Percentiles rank a stretch among this genome's conserved stretches.
Evolutionary conservation across 1,284 basidiomycete genomes (phyloP).

Genomic region (Cryptococcus floricola): DNA sequence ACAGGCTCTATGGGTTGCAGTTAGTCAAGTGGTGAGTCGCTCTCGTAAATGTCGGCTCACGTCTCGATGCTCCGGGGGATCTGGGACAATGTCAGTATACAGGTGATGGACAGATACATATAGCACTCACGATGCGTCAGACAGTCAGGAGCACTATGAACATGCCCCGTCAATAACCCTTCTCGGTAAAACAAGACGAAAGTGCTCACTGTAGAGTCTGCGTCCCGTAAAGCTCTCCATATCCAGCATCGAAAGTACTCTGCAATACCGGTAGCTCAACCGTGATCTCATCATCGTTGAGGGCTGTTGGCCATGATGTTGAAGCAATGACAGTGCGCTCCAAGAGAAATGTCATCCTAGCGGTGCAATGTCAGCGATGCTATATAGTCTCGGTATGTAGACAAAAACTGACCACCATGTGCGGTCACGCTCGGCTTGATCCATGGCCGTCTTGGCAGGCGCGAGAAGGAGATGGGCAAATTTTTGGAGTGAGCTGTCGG

Average conservation of each 20-base stretch:
- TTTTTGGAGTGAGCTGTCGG: slow-evolving; percentile 8
- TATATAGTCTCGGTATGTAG: not conserved
- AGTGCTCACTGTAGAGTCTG: slow-evolving; percentile 31
- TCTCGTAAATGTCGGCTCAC: slow-evolving; percentile 12
- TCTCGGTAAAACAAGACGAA: not conserved
- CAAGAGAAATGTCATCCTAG: slow-evolving; percentile 29
- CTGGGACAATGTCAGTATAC: slow-evolving; percentile 7
- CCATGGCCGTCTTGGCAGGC: slow-evolving; percentile 17
- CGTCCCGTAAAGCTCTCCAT: slow-evolving; percentile 26
- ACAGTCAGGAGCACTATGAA: slow-evolving; percentile 15
- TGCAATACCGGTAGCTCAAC: slow-evolving; percentile 40
- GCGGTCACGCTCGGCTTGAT: slow-evolving; percentile 38
- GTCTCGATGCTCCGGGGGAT: slow-evolving; percentile 31
- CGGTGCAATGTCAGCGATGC: not conserved
- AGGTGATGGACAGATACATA: not conserved
- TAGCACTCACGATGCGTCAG: slow-evolving; percentile 15
- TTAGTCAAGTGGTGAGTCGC: not conserved
- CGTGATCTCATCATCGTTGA: slow-evolving; percentile 37
- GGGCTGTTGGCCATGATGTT: slow-evolving; percentile 23
- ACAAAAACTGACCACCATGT: slow-evolving; percentile 34
- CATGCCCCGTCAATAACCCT: not conserved
- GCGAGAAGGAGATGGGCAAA: slow-evolving; percentile 10
- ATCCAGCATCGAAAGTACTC: slow-evolving; percentile 23
- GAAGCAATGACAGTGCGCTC: slow-evolving; percentile 20
- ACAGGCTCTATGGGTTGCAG: slow-evolving; percentile 55